phyloP scores from a whole-genome alignment of 805 yeast species.

The Ogataea populi-albae region DNA sequence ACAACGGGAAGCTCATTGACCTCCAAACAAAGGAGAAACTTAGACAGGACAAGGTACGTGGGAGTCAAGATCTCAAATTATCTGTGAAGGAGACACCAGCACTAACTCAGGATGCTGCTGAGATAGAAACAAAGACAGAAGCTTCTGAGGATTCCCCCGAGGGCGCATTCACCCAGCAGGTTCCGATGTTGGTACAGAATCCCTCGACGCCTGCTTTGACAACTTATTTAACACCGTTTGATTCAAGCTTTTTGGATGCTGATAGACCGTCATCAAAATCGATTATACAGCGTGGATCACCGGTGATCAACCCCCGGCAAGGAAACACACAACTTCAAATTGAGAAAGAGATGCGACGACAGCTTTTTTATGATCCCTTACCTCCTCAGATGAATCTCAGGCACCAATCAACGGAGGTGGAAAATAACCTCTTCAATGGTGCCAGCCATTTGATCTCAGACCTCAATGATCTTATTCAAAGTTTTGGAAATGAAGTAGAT shows the following conservation, averaged over 20 bases:
- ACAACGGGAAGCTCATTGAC: constrained; percentile 13
- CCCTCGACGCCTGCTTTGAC: constrained; percentile 11
- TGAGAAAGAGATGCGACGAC: constrained; percentile 14
- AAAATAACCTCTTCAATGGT: constrained; percentile 32
- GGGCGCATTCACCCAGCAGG: constrained; percentile 14
- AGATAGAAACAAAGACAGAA: constrained; percentile 1
- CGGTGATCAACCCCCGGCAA: not conserved
- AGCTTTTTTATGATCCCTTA: constrained; percentile 11
- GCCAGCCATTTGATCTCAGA: constrained; percentile 36
- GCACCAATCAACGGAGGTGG: constrained; percentile 24
- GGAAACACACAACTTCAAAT: constrained; percentile 5
- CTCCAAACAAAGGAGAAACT: constrained; percentile 14
- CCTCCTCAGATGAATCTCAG: constrained; percentile 5
- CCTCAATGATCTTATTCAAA: constrained; percentile 33
- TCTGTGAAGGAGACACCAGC: not conserved
- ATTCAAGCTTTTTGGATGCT: not conserved
- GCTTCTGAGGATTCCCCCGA: constrained; percentile 5
- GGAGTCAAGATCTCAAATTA: too few relatives aligned
- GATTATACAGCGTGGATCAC: not conserved
- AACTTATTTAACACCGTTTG: constrained; percentile 3
- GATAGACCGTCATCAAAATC: not conserved
- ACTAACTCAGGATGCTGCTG: not conserved
- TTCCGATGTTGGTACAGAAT: constrained; percentile 26
- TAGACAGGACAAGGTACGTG: constrained; percentile 1
- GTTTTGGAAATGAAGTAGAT: constrained; percentile 26